Evolutionary conservation across 2,329 filamentous ascomycete genomes (phyloP), one percentile per base, ranked within the genome.

Genomic region (Fusarium nanum): DNA sequence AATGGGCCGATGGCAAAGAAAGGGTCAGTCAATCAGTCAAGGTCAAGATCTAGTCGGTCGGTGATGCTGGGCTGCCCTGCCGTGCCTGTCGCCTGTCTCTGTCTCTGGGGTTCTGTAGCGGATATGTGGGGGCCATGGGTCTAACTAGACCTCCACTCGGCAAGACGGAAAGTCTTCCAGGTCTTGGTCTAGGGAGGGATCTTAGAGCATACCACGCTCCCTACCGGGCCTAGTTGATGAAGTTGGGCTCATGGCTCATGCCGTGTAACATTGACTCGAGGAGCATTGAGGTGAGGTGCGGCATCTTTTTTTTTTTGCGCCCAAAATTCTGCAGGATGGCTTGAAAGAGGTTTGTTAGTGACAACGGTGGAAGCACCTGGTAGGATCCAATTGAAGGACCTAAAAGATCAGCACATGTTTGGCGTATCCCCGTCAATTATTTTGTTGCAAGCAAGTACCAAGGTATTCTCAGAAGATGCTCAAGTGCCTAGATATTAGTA

Each of bases 1-100:
- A 68, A 74, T 75, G 73, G 73, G 73, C 63, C 71, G 73, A 75
- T 75, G 71, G 72, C 61, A 50, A 74, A 62, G 70, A 66, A 68
- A 71, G 71, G 71, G 64, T 63, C 61, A 72, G n/a, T 37, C 34
- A 37, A 37, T 37, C 34, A 37, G 34, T 37, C 34, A 37, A 37
- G 34, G 34, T 37, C 34, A 48, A 20, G 46, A 27, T 48, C 46
- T 46, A 68, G 73, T 53, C 34, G 34, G 49, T 75, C 70, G 60
- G 73, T 73, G 73, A 73, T 75, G 71, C 74, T 75, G 69, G 72
- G 71, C 41, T 61, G 60, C 63, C 63, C 64, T 73, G 72, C 68
- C 71, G 68, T 75, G 57, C 13, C 49, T 18, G 22, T 50, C 32
- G 30, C 13, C 28, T 37, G 34, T 37, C 71, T 73, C 58, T 56